A percentile compares a stretch with the other conserved stretches of the same genome.
Evolutionary conservation across 2,329 filamentous ascomycete species (phyloP).

Genomic region (Proliferodiscus dingleyae): DNA sequence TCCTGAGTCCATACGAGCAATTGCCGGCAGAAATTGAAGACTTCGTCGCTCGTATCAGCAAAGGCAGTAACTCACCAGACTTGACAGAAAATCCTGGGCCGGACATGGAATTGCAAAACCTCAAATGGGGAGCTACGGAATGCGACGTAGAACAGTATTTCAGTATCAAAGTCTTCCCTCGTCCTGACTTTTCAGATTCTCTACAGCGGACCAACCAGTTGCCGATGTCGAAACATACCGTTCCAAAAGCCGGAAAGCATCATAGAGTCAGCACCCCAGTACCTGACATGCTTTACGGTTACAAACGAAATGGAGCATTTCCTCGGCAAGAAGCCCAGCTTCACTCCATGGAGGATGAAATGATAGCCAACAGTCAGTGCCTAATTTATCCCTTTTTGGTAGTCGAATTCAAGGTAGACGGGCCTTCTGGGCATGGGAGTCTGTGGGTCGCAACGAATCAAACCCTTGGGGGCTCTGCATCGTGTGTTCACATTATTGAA

Average conservation of each 20-base stretch:
- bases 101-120: conserved; percentile 13
- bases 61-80: conserved; percentile 18
- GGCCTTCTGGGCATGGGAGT: conserved; percentile 22
- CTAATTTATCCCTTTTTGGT: conserved; percentile 28
- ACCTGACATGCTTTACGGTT: conserved; percentile 25
- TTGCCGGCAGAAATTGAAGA: conserved; percentile 20
- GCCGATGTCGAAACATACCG: conserved; percentile 17
- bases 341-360: conserved; percentile 17
- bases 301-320: conserved; percentile 19
- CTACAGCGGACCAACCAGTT: conserved; percentile 15
- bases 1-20: conserved; percentile 15
- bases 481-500: conserved; percentile 32
- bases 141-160: conserved; percentile 22
- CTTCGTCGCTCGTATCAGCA: conserved; percentile 17
- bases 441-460: conserved; percentile 36
- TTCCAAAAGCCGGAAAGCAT: conserved; percentile 16
- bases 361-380: conserved; percentile 17
- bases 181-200: conserved; percentile 9
- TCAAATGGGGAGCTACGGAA: conserved; percentile 18
- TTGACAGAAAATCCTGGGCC: conserved; percentile 13
- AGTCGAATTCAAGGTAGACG: conserved; percentile 31
- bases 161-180: conserved; percentile 15
- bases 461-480: conserved; percentile 30
- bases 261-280: conserved; percentile 21
- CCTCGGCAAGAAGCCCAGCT: conserved; percentile 21